Percentiles rank a stretch among this genome's conserved stretches.
phyloP scores from a whole-genome alignment of 2,329 filamentous ascomycete genomes.

The Talaromyces sp. region DNA sequence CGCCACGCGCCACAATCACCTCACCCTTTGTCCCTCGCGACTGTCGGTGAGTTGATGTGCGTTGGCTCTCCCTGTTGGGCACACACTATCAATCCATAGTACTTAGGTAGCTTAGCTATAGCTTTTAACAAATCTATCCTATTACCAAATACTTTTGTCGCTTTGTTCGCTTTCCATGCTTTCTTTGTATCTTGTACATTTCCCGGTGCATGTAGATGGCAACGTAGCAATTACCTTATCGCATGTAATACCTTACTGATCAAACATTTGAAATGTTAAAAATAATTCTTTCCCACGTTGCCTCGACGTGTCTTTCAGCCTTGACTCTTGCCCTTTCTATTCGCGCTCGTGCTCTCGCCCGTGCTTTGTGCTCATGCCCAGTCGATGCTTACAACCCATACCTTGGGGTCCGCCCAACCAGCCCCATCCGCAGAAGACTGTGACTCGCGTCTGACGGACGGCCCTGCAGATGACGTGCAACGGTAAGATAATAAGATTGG shows the following conservation, averaged over 20 bases:
- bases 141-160: neutral
- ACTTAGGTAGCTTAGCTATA: constrained; percentile 6
- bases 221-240: neutral
- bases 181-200: neutral
- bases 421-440: neutral
- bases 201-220: neutral
- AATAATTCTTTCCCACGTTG: no score
- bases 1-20: constrained; percentile 8
- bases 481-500: constrained; percentile 13
- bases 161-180: neutral
- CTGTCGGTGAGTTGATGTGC: constrained; percentile 12
- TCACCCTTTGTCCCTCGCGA: neutral
- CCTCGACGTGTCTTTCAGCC: no score
- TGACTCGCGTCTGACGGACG: constrained; percentile 4
- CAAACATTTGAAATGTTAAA: no score
- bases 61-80: constrained; percentile 5
- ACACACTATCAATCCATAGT: constrained; percentile 3
- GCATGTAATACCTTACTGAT: neutral
- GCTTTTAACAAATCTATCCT: neutral
- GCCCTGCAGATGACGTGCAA: constrained; percentile 17
- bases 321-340: no score
- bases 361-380: neutral
- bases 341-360: neutral
- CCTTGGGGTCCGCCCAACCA: neutral
- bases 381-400: neutral